These are phyloP conservation scores for Kalmusia sp. DNA, from an alignment of 2,329 filamentous ascomycete species.

Conservation along the genomic window DNA sequence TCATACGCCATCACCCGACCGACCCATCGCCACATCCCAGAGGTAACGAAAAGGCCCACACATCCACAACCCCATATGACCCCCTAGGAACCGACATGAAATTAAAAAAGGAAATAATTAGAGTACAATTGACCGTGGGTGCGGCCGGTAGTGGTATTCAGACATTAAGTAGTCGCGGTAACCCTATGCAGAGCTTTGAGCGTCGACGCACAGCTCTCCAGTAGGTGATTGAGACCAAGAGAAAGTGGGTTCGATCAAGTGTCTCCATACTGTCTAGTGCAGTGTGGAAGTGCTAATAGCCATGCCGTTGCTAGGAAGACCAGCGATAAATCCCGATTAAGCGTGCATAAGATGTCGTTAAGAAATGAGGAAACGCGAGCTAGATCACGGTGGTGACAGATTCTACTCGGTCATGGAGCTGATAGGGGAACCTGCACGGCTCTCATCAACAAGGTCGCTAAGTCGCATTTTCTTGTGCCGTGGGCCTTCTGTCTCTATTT, in stretches of 20 bases:
- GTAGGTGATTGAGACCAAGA: background rate
- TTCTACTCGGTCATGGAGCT: conserved; percentile 37
- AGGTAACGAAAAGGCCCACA: background rate
- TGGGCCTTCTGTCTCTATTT: conserved; percentile 58
- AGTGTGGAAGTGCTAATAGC: conserved; percentile 2
- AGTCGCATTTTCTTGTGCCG: conserved; percentile 64
- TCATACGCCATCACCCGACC: background rate
- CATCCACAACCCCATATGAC: background rate
- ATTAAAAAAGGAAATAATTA: conserved; percentile 26
- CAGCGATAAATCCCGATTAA: conserved; percentile 13
- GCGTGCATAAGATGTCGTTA: conserved; percentile 28
- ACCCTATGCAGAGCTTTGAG: conserved; percentile 29
- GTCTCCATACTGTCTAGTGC: background rate
- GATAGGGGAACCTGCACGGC: conserved; percentile 43
- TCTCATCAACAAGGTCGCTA: conserved; percentile 61
- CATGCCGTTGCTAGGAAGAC: conserved; percentile 10
- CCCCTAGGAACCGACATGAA: background rate
- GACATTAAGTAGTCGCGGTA: conserved; percentile 43
- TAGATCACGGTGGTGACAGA: conserved; percentile 5
- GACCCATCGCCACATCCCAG: background rate
- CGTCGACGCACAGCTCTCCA: conserved; percentile 32
- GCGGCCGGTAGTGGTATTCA: conserved; percentile 35
- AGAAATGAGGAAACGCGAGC: conserved; percentile 14
- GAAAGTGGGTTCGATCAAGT: background rate
- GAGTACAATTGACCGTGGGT: conserved; percentile 27